Conservation (phyloP, 495 filamentous ascomycete species). For the Neurospora sp. region DNA sequence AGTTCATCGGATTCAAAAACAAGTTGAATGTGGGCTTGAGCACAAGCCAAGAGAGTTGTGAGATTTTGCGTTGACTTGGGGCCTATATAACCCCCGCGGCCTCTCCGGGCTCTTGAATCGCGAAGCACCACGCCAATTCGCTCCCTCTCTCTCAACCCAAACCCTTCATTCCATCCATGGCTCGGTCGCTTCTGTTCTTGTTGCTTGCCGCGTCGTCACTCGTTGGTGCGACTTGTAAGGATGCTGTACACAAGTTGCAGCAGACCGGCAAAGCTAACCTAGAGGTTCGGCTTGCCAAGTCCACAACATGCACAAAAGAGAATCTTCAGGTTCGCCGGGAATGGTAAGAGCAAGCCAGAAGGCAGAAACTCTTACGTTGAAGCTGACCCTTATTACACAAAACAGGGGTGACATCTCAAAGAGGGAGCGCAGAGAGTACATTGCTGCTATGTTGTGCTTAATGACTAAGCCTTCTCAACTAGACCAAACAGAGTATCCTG, state of each 20-base stretch:
- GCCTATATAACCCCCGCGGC: neutral
- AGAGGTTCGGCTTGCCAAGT: constrained; percentile 32
- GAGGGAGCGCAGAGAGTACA: constrained; percentile 47
- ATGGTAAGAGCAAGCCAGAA: constrained; percentile 28
- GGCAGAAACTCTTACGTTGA: neutral
- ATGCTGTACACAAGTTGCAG: constrained; percentile 34
- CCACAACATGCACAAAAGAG: constrained; percentile 36
- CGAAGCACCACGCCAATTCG: neutral
- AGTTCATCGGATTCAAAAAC: neutral
- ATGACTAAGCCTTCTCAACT: constrained; percentile 40
- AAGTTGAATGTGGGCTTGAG: neutral
- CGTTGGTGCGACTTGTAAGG: constrained; percentile 1
- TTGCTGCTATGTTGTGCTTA: constrained; percentile 57
- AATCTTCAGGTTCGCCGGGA: constrained; percentile 37
- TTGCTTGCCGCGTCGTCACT: neutral
- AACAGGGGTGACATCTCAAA: constrained; percentile 41
- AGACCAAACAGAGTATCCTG: constrained; percentile 26
- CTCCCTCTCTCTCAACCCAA: neutral
- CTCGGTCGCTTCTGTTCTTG: neutral
- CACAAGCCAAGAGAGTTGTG: neutral
- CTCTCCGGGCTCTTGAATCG: neutral
- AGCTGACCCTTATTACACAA: neutral
- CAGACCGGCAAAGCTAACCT: constrained; percentile 29
- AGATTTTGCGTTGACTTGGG: neutral
- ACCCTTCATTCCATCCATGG: neutral